phyloP scores from a whole-genome alignment of 352 stramenopile species.

The Globisporangium paroecandrum region DNA sequence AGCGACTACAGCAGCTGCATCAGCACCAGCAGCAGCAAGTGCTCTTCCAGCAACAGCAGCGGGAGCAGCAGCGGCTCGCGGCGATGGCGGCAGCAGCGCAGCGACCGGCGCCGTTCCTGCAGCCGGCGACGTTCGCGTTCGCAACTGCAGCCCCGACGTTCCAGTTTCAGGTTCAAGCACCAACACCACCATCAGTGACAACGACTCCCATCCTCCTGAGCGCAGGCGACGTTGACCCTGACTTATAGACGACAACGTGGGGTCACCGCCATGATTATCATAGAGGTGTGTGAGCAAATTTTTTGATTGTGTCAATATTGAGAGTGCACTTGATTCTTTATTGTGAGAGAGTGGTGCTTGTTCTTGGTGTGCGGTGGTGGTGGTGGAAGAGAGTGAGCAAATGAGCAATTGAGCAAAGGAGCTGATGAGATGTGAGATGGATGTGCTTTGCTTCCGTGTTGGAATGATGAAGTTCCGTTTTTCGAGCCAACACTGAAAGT shows the following conservation, averaged over 20 bases:
- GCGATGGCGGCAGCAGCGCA: conserved; percentile 16
- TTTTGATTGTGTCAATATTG: not conserved
- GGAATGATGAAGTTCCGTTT: not conserved
- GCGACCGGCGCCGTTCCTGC: conserved; percentile 40
- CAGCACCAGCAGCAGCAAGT: conserved; percentile 14
- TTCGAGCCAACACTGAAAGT: not conserved
- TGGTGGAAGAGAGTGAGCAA: not conserved
- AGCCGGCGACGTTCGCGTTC: conserved; percentile 74
- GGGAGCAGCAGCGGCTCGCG: conserved; percentile 10
- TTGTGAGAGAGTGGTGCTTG: not conserved
- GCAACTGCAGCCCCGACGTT: conserved; percentile 21
- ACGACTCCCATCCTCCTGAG: conserved; percentile 3
- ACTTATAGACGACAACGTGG: conserved; percentile 26
- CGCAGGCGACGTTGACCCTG: conserved; percentile 44
- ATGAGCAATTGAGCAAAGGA: not conserved
- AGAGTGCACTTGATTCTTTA: not conserved
- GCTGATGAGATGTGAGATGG: conserved; percentile 1
- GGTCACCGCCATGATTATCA: not conserved
- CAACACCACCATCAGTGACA: conserved; percentile 1
- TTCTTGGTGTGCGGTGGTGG: not conserved
- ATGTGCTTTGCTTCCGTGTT: not conserved
- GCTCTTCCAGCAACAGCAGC: conserved; percentile 7
- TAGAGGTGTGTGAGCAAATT: not conserved
- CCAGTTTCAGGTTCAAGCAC: conserved; percentile 17
- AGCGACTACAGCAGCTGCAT: conserved; percentile 14